Evolutionary conservation across 129 eudicot genomes (phyloP).

Genomic region (Solidago caesia): DNA sequence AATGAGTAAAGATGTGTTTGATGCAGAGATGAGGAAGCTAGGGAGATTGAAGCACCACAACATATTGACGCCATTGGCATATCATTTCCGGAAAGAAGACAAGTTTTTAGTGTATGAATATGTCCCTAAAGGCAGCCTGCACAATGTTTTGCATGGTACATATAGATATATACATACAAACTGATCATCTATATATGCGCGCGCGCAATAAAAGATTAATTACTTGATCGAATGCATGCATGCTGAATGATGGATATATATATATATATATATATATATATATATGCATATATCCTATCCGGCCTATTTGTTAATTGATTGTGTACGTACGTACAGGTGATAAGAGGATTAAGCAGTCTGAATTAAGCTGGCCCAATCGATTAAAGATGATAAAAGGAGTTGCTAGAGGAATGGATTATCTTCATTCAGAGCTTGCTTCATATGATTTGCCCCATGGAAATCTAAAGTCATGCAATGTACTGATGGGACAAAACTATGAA

Average conservation of each 20-base stretch:
- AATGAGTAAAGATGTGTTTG: constrained; percentile 56
- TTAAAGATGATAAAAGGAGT: constrained; percentile 68
- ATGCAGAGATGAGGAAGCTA: constrained; percentile 46
- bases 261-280: not conserved
- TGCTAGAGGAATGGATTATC: constrained; percentile 60
- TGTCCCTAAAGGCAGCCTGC: constrained; percentile 66
- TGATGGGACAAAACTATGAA: constrained; percentile 42
- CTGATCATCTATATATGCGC: no score
- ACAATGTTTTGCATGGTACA: constrained; percentile 57
- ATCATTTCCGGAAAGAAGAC: constrained; percentile 73
- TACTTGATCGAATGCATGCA: no score
- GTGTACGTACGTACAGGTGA: constrained; percentile 40
- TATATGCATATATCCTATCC: no score
- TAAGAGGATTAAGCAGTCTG: constrained; percentile 42
- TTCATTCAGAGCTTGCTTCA: constrained; percentile 51
- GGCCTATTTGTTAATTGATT: no score
- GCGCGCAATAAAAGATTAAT: no score
- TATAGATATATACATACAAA: no score
- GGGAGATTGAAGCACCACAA: constrained; percentile 56
- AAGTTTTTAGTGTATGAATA: constrained; percentile 63
- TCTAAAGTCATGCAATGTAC: constrained; percentile 79
- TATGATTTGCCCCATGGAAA: constrained; percentile 76
- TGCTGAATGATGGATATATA: no score
- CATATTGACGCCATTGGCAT: constrained; percentile 66
- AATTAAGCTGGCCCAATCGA: constrained; percentile 63